Percentiles rank a stretch among this genome's conserved stretches.
These are phyloP conservation scores for Rhodotorula sp. DNA, from an alignment of 1,284 basidiomycete species.

Conservation along the genomic window DNA sequence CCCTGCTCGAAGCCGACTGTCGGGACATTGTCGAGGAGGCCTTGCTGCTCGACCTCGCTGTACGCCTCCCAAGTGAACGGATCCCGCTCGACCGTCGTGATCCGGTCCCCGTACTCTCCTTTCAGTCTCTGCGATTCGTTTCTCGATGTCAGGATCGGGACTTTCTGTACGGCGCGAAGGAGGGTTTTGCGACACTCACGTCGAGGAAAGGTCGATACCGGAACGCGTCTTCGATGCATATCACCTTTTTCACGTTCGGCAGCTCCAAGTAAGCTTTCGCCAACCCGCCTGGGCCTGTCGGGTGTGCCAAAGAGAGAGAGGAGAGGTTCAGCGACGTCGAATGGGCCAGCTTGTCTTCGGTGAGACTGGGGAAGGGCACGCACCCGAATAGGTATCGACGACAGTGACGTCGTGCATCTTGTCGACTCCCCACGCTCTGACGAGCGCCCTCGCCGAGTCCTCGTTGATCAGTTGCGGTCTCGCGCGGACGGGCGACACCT, in stretches of 20 bases:
- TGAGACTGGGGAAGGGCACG: background rate
- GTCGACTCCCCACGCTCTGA: constrained; percentile 38
- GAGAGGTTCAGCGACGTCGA: no score
- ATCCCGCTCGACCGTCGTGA: constrained; percentile 13
- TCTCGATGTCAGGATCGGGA: background rate
- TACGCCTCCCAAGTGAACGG: constrained; percentile 40
- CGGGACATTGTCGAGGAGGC: constrained; percentile 18
- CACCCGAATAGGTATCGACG: constrained; percentile 34
- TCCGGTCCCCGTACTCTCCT: constrained; percentile 13
- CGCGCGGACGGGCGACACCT: constrained; percentile 16
- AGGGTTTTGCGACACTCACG: constrained; percentile 8
- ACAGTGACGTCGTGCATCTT: constrained; percentile 35
- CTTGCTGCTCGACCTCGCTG: constrained; percentile 10
- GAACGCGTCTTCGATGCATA: constrained; percentile 36
- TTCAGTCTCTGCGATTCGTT: constrained; percentile 6
- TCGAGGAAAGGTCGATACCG: constrained; percentile 24
- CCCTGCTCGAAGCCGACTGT: constrained; percentile 13
- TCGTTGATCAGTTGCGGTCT: constrained; percentile 36
- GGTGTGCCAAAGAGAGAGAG: background rate
- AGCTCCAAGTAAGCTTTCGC: constrained; percentile 33
- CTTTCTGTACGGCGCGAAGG: no score
- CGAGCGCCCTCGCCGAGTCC: constrained; percentile 29
- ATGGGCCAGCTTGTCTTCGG: no score
- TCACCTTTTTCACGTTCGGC: constrained; percentile 36
- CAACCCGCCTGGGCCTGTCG: constrained; percentile 31